Conservation (phyloP, 768 basidiomycete genomes). For the Boletus sensibilis region DNA sequence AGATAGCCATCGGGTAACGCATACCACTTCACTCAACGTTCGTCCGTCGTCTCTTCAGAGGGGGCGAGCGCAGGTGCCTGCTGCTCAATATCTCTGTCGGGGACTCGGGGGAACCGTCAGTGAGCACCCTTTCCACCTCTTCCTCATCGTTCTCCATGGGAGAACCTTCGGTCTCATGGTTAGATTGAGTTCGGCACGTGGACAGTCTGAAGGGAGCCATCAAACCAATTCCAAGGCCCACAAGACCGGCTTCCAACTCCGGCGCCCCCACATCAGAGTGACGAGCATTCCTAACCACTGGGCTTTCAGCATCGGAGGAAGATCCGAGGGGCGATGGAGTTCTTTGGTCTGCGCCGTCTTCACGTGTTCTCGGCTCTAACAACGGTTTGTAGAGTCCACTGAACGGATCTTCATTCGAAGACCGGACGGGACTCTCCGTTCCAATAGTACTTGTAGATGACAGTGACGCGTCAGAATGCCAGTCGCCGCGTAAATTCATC, state of each 20-base stretch:
- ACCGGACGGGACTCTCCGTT: constrained; percentile 24
- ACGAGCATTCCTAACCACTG: constrained; percentile 40
- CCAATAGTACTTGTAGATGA: constrained; percentile 25
- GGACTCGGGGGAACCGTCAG: constrained; percentile 21
- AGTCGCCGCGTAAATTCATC: constrained; percentile 31
- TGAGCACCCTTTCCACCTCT: constrained; percentile 34
- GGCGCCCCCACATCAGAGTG: constrained; percentile 19
- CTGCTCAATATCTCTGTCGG: constrained; percentile 22
- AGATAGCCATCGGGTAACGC: constrained; percentile 26
- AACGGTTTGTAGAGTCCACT: constrained; percentile 43
- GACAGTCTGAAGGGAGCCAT: constrained; percentile 55
- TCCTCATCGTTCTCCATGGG: constrained; percentile 32
- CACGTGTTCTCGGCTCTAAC: constrained; percentile 8
- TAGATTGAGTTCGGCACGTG: constrained; percentile 34
- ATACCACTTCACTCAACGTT: constrained; percentile 17
- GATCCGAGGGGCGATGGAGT: constrained; percentile 20
- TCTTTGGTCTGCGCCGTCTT: constrained; percentile 11
- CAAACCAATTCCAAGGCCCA: constrained; percentile 43
- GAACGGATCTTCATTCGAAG: constrained; percentile 46
- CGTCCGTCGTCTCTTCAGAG: constrained; percentile 53
- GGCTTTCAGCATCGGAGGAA: constrained; percentile 46
- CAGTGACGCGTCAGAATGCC: constrained; percentile 32
- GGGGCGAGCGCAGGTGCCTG: constrained; percentile 35
- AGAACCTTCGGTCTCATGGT: constrained; percentile 7
- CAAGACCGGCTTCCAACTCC: constrained; percentile 35